Percentiles rank a stretch among this genome's conserved stretches.
These are phyloP conservation scores for Mucor velutinosus DNA, from an alignment of 371 early-diverging fungal species.

Conservation along the genomic window DNA sequence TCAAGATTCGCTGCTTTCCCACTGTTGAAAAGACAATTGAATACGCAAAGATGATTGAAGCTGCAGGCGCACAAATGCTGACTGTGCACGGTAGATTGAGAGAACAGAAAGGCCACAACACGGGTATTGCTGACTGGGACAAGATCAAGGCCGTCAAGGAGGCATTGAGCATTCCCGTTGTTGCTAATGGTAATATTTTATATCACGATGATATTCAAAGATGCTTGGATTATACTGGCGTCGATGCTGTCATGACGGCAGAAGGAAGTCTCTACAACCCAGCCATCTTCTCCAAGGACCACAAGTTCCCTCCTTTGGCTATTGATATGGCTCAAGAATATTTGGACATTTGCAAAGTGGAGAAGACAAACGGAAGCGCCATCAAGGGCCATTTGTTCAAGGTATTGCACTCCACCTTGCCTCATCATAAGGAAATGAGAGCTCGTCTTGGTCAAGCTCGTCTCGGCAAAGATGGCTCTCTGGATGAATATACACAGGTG, in stretches of 20 bases:
- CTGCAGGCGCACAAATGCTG: slow-evolving; percentile 91
- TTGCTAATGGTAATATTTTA: slow-evolving; percentile 98
- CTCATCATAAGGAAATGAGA: slow-evolving; percentile 80
- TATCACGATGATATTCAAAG: slow-evolving; percentile 86
- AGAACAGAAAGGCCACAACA: slow-evolving; percentile 96
- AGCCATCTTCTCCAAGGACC: slow-evolving; percentile 59
- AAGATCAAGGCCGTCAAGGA: slow-evolving; percentile 94
- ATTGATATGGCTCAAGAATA: slow-evolving; percentile 89
- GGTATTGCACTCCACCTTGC: slow-evolving; percentile 82
- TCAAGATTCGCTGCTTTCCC: slow-evolving; percentile 96
- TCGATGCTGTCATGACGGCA: slow-evolving; percentile 97
- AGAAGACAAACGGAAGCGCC: slow-evolving; percentile 57
- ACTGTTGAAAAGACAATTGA: slow-evolving; percentile 90
- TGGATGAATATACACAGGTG: slow-evolving; percentile 66
- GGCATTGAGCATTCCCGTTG: slow-evolving; percentile 87
- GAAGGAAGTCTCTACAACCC: slow-evolving; percentile 95
- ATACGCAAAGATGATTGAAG: slow-evolving; percentile 98
- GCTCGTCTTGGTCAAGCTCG: slow-evolving; percentile 66
- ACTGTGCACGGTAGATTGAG: slow-evolving; percentile 97
- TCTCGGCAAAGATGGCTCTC: slow-evolving; percentile 61
- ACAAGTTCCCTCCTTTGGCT: slow-evolving; percentile 61
- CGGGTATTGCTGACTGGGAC: slow-evolving; percentile 98
- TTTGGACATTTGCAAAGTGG: slow-evolving; percentile 71
- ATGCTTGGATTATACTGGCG: slow-evolving; percentile 90
- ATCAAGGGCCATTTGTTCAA: slow-evolving; percentile 94